Evolutionary conservation across 192 early-diverging fungal genomes (phyloP), one percentile per base, ranked within the genome.

Genomic region (Hyaloraphidium curvatum): DNA sequence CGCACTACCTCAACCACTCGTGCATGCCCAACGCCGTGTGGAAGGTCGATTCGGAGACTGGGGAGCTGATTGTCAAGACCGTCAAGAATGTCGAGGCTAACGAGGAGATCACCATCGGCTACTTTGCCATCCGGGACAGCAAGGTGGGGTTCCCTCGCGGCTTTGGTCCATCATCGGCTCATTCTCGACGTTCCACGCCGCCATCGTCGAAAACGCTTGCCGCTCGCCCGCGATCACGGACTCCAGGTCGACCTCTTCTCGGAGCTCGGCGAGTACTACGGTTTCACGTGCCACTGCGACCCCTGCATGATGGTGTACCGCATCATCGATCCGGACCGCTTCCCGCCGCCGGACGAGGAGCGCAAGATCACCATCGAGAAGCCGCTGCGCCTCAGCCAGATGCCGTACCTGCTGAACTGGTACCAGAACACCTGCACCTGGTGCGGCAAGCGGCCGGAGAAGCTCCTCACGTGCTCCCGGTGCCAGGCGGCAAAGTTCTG

Each of bases 1-100:
- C 23, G 43, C 7, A 14, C 43, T 22, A 48, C 23, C 17, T 48
- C 17, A 48, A 48, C 19, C 43, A 48, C 43, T 14, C 43, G 4
- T 48, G 43, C 23, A 21, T 48, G 25, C 43, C 43, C 14, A 48
- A 48, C 19, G 11, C 43, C 4, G 43, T 48, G 43, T 48, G 43
- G 43, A 48, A 48, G 43, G 17, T 48, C 7, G 4, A 19, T 11
- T 4, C 7, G 43, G 43, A 14, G 14, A 25, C 14, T 48, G 23
- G 7, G 25, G 43, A 11, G 43, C 7, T 7, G 43, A 48, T 4
- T 11, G 7, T 21, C 14, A 5, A 7, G 19, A 25, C 11, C 7
- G 4, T 11, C 14, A 48, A 22, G 43, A 19, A 48, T 9, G 23
- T 48, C 25, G 17, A 22, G 43, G 43, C 4, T 5, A 14, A 19